Base-by-base conservation (phyloP, 495 filamentous ascomycete genomes). In the Daldinia childiae region DNA sequence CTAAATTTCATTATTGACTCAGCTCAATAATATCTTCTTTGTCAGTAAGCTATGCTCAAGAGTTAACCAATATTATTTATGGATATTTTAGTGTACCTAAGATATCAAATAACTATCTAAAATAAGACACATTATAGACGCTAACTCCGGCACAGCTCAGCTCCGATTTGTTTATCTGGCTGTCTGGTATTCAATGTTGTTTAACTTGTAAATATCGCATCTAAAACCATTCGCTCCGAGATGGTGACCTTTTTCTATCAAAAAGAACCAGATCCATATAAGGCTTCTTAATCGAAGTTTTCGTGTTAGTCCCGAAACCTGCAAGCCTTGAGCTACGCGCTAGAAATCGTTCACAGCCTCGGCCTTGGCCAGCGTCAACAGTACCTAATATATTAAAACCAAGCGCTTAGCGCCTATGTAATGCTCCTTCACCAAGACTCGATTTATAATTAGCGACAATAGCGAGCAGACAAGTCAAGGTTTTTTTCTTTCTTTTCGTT, bases 251-350 rank as follows among this genome's bases (percentile, higher is more conserved):
- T 41, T 32, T 43, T 66, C 29, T 36, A 8, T 30, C 9, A 1
- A 19, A 19, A 15, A 7, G 17, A 6, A 38, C 21, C 27, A 48
- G 12, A 39, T 58, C 19, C 43, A 48, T 48, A 11, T 19, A 30
- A 43, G 21, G 21, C 15, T 39, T 66, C 24, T 58, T 58, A 8
- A 38, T 48, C 21, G 3, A 11, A 36, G 27, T 26, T 17, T 55
- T 58, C 29, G 27, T 30, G 45, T 39, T 60, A 14, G 24, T 39
- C 38, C 34, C 34, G 24, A 36, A 24, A 52, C 39, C 61, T 15
- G 21, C 14, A 58, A 68, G 29, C 15, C 15, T 41, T 21, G 21
- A 36, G 12, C 32, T 54, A 69, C 54, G 67, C 67, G 61, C 67
- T n/a, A 14, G 12, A 58, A 7, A 7, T 48, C 14, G 7, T 54